These are phyloP conservation scores for Platanthera zijinensis DNA, from an alignment of 106 monocot genomes.

Conservation along the genomic window DNA sequence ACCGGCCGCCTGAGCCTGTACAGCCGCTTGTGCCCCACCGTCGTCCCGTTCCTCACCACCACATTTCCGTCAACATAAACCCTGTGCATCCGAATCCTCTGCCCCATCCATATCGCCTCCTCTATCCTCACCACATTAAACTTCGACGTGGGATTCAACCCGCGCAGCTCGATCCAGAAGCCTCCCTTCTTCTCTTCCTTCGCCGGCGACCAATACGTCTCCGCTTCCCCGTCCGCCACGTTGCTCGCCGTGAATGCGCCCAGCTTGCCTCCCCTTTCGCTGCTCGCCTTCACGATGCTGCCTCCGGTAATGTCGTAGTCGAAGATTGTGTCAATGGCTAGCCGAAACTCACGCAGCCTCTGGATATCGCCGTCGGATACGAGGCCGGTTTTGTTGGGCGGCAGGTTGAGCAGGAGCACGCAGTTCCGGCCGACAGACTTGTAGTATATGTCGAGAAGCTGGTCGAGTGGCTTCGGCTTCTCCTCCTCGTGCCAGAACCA, in stretches of 20 bases:
- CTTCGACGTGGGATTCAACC: not conserved
- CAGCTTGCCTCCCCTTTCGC: constrained; percentile 51
- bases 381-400: constrained; percentile 76
- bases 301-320: constrained; percentile 33
- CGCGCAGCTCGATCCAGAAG: constrained; percentile 51
- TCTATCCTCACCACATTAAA: constrained; percentile 85
- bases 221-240: constrained; percentile 41
- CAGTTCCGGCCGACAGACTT: constrained; percentile 85
- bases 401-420: constrained; percentile 79
- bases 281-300: constrained; percentile 43
- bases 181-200: not conserved
- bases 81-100: constrained; percentile 47
- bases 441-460: constrained; percentile 79
- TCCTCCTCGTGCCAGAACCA: constrained; percentile 93
- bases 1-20: constrained; percentile 41
- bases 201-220: constrained; percentile 62
- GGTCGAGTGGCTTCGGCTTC: constrained; percentile 40
- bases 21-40: constrained; percentile 78
- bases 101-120: constrained; percentile 69
- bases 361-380: constrained; percentile 37
- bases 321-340: constrained; percentile 56
- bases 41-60: constrained; percentile 62
- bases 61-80: constrained; percentile 47
- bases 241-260: constrained; percentile 36
- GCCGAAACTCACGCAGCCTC: constrained; percentile 48